Conservation (phyloP, 805 yeast genomes). For the Saccharomycopsis sp. region DNA sequence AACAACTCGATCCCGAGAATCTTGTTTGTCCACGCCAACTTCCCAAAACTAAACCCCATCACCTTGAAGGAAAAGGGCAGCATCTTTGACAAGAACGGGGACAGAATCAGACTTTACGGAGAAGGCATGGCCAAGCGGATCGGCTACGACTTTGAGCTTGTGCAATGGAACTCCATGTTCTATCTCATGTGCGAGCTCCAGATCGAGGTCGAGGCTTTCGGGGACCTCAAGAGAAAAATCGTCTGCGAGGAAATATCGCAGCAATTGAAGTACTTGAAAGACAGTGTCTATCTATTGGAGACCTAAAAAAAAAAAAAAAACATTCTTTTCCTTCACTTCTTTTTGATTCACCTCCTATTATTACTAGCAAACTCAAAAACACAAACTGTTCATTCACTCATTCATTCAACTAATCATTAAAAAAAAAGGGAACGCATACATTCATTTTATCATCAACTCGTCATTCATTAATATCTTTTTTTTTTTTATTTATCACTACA, state of each 20-base stretch:
- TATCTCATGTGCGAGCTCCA: slow-evolving; percentile 44
- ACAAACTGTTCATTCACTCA: neutral
- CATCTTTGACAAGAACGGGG: slow-evolving; percentile 34
- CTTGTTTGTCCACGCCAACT: slow-evolving; percentile 56
- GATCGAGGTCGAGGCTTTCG: slow-evolving; percentile 37
- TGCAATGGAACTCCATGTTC: slow-evolving; percentile 53
- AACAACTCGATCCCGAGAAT: slow-evolving; percentile 26
- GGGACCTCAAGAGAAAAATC: slow-evolving; percentile 32
- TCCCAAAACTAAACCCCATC: slow-evolving; percentile 61
- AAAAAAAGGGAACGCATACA: no score
- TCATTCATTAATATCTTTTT: neutral
- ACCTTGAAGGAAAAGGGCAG: slow-evolving; percentile 35
- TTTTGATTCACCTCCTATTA: neutral
- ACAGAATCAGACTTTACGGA: slow-evolving; percentile 51
- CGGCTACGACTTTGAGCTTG: slow-evolving; percentile 49
- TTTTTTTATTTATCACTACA: neutral
- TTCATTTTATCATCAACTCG: neutral
- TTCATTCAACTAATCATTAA: slow-evolving; percentile 1
- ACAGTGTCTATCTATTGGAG: slow-evolving; percentile 32
- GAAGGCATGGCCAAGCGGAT: slow-evolving; percentile 42
- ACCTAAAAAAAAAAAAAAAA: slow-evolving; percentile 12
- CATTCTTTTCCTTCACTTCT: neutral
- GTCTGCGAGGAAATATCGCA: slow-evolving; percentile 42
- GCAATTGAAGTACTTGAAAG: slow-evolving; percentile 37
- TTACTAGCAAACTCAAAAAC: neutral